Conservation (phyloP, 2,329 filamentous ascomycete species). For the Fusarium nygamai region DNA sequence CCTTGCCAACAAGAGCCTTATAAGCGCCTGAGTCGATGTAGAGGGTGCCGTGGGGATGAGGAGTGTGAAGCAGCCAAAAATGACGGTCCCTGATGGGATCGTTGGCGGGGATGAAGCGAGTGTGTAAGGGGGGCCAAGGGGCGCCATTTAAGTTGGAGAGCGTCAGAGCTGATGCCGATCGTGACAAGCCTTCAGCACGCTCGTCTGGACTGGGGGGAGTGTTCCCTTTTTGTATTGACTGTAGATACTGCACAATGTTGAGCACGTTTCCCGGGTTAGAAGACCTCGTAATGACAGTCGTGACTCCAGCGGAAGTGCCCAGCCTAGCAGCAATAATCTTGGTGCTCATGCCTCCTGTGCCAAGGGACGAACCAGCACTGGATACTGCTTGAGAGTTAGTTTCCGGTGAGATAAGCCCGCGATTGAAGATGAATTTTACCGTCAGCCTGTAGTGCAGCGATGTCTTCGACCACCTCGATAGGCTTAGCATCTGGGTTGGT, state of each 20-base stretch:
- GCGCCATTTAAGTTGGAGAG: constrained; percentile 45
- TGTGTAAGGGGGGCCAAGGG: constrained; percentile 76
- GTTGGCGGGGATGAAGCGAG: constrained; percentile 86
- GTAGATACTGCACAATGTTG: constrained; percentile 78
- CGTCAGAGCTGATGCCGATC: constrained; percentile 55
- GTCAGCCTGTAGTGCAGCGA: constrained; percentile 82
- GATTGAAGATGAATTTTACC: constrained; percentile 55
- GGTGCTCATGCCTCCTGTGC: constrained; percentile 96
- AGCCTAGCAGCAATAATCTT: constrained; percentile 95
- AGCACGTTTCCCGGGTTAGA: constrained; percentile 93
- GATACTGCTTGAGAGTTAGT: constrained; percentile 68
- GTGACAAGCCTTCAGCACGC: constrained; percentile 49
- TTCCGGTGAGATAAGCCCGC: not conserved
- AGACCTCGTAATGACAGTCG: constrained; percentile 92
- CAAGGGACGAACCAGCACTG: constrained; percentile 85
- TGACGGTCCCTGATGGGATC: constrained; percentile 91
- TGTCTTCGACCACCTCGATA: constrained; percentile 93
- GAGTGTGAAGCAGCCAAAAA: constrained; percentile 96
- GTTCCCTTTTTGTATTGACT: constrained; percentile 26
- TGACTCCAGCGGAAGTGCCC: constrained; percentile 93
- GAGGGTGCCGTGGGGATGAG: constrained; percentile 87
- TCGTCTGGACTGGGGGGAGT: constrained; percentile 40
- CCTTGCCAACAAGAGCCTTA: constrained; percentile 81
- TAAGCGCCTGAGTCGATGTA: constrained; percentile 95
- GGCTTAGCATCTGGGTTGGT: constrained; percentile 85